Conservation (phyloP, 2,329 filamentous ascomycete genomes). For the Xylariales sp. region DNA sequence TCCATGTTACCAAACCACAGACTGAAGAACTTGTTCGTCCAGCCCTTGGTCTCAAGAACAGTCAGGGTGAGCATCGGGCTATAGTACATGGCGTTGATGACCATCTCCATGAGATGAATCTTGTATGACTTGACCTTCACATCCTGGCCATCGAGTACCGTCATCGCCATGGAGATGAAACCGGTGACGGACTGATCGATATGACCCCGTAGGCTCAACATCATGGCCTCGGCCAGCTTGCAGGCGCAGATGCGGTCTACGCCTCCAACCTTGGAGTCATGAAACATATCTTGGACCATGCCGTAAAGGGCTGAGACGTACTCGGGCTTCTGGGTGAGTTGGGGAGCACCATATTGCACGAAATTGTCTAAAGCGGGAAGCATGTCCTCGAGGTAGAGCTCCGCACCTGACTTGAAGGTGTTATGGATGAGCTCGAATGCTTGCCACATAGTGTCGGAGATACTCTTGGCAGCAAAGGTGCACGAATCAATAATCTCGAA, state of each 20-base stretch:
- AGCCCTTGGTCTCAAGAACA: constrained; percentile 82
- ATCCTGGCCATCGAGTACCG: constrained; percentile 67
- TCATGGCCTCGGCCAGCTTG: constrained; percentile 94
- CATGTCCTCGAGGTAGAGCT: constrained; percentile 98
- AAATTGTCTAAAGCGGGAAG: constrained; percentile 97
- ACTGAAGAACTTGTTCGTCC: constrained; percentile 99
- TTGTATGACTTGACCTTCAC: constrained; percentile 88
- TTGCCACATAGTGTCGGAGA: constrained; percentile 97
- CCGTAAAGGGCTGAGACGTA: constrained; percentile 86
- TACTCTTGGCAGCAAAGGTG: constrained; percentile 93
- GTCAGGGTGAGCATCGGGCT: constrained; percentile 82
- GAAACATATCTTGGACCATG: constrained; percentile 95
- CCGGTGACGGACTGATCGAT: constrained; percentile 85
- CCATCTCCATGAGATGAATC: constrained; percentile 97
- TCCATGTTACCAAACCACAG: constrained; percentile 97
- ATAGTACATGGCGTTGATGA: constrained; percentile 98
- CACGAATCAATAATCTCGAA: constrained; percentile 99
- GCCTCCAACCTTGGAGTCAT: constrained; percentile 84
- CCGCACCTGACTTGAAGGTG: constrained; percentile 94
- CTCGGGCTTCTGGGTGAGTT: constrained; percentile 74
- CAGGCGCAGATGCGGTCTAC: constrained; percentile 96
- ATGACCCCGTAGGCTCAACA: constrained; percentile 86
- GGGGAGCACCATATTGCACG: constrained; percentile 82
- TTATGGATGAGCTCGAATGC: constrained; percentile 95
- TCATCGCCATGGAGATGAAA: constrained; percentile 88